These are phyloP conservation scores for Eimeria acervulina DNA, from an alignment of 169 alveolate genomes.

Conservation along the genomic window DNA sequence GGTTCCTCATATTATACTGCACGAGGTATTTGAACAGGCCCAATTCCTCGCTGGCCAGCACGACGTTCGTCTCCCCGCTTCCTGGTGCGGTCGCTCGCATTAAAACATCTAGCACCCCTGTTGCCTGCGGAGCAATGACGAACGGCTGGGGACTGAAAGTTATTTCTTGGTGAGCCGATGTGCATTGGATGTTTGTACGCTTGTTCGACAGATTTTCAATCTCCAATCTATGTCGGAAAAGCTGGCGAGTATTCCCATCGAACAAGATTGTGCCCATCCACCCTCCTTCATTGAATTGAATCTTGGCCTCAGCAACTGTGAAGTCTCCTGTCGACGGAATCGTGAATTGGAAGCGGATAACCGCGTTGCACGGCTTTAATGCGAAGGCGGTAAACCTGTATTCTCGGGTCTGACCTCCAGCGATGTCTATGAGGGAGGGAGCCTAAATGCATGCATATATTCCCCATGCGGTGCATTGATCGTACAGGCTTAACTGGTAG, in stretches of 20 bases:
- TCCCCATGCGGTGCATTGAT: neutral
- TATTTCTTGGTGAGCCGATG: conserved; percentile 70
- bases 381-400: conserved; percentile 80
- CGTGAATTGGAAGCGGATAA: conserved; percentile 66
- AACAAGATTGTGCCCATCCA: conserved; percentile 55
- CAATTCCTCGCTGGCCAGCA: conserved; percentile 74
- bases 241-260: conserved; percentile 71
- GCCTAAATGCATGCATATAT: conserved; percentile 29
- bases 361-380: conserved; percentile 47
- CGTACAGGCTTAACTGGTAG: neutral
- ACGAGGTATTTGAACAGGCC: conserved; percentile 75
- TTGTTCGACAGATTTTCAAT: conserved; percentile 43
- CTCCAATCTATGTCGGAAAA: conserved; percentile 25
- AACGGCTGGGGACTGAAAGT: conserved; percentile 70
- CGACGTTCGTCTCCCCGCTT: conserved; percentile 55
- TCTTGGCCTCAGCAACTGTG: conserved; percentile 64
- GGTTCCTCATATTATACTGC: conserved; percentile 39
- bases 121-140: conserved; percentile 58
- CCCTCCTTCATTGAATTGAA: conserved; percentile 76
- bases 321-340: conserved; percentile 68
- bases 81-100: conserved; percentile 78
- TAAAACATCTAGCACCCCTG: conserved; percentile 59
- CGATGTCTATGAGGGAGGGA: conserved; percentile 74
- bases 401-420: conserved; percentile 76
- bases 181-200: conserved; percentile 55